Conservation (phyloP, 2,329 filamentous ascomycete genomes). For the Trematosphaeria pertusa region DNA sequence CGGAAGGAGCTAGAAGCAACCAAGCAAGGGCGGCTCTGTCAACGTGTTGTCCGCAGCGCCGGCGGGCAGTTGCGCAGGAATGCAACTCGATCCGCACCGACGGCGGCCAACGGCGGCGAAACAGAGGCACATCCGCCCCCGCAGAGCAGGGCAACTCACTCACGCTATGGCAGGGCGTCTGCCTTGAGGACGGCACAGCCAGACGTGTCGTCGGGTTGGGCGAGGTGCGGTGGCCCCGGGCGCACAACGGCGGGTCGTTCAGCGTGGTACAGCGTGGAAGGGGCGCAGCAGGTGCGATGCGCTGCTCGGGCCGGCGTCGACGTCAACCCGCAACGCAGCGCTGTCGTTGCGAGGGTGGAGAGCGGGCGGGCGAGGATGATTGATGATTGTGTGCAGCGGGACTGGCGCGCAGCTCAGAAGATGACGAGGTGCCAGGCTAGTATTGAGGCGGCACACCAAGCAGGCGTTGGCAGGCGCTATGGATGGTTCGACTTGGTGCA, state of each 20-base stretch:
- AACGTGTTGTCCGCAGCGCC: background rate
- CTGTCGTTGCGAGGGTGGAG: background rate
- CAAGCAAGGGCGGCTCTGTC: constrained; percentile 16
- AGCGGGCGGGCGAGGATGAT: background rate
- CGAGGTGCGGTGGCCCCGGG: constrained; percentile 7
- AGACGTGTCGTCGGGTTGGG: constrained; percentile 5
- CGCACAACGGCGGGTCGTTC: constrained; percentile 10
- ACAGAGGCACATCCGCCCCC: background rate
- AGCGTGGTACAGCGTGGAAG: constrained; percentile 10
- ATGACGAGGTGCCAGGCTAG: constrained; percentile 20
- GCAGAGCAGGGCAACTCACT: constrained; percentile 3
- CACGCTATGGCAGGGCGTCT: background rate
- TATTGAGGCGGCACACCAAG: constrained; percentile 12
- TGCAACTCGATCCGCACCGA: too few species aligned
- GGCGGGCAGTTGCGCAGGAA: background rate
- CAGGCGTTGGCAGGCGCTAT: constrained; percentile 25
- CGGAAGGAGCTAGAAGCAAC: background rate
- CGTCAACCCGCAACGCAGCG: constrained; percentile 6
- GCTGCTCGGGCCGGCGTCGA: constrained; percentile 1
- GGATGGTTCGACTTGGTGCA: constrained; percentile 34
- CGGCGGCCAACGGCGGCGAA: too few species aligned
- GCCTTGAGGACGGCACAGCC: background rate
- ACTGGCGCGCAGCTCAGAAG: constrained; percentile 5
- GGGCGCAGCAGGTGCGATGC: constrained; percentile 9
- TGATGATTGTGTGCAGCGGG: background rate